Conservation (phyloP, 139 green algal genomes). For the Pleodorina starrii region DNA sequence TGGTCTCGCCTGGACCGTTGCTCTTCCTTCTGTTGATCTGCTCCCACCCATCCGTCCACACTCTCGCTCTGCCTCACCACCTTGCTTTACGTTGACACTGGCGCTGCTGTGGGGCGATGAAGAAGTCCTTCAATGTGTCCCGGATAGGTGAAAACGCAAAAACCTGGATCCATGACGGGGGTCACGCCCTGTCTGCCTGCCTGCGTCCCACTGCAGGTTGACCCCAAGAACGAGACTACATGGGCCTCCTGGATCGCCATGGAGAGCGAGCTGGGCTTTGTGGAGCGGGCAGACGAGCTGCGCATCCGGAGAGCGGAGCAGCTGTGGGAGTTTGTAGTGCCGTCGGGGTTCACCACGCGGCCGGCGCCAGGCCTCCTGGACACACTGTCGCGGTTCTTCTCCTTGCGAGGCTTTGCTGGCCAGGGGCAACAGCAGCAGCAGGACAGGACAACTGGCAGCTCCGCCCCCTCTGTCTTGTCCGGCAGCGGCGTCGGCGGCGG, state of each 20-base stretch:
- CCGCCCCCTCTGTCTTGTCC: not conserved
- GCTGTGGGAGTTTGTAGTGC: slow-evolving; percentile 77
- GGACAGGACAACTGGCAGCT: not conserved
- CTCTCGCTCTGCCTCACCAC: too few species aligned
- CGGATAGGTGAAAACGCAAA: too few species aligned
- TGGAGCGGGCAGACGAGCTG: slow-evolving; percentile 89
- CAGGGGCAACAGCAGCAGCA: not conserved
- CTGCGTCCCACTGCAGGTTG: slow-evolving; percentile 56
- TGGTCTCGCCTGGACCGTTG: too few species aligned
- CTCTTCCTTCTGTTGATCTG: too few species aligned
- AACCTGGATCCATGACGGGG: too few species aligned
- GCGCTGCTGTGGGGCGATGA: too few species aligned
- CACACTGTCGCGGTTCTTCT: slow-evolving; percentile 56
- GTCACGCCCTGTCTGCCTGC: too few species aligned
- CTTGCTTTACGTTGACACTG: too few species aligned
- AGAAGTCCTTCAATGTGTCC: too few species aligned
- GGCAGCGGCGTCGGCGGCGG: not conserved
- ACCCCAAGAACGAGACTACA: slow-evolving; percentile 78
- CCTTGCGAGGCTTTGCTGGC: slow-evolving; percentile 25
- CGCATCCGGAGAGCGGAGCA: slow-evolving; percentile 75
- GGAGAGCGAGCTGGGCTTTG: slow-evolving; percentile 87
- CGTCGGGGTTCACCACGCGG: slow-evolving; percentile 77
- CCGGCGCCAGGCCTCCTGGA: slow-evolving; percentile 19
- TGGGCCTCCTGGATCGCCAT: slow-evolving; percentile 92
- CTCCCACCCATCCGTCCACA: too few species aligned